Base-by-base conservation (phyloP, 2,329 filamentous ascomycete species). In the Xylaria sp. region DNA sequence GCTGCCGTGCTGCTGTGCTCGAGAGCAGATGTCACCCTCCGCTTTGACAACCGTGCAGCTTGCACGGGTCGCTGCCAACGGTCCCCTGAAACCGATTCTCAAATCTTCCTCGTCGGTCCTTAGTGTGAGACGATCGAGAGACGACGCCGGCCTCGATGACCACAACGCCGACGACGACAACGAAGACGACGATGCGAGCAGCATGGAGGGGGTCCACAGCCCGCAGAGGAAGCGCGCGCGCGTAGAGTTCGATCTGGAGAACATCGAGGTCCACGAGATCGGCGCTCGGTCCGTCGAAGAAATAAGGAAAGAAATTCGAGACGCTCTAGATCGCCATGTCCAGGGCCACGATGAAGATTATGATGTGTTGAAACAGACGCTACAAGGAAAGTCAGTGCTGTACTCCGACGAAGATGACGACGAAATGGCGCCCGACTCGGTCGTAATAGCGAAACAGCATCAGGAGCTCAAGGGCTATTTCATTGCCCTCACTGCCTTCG, bases 401-500 rank as follows among this genome's bases (percentile, higher is more conserved):
- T 61, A 78, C 60, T 78, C 75, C 65, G 73, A 76, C 45, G 79
- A 80, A 40, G 81, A 83, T 38, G 81, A 83, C 28, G 80, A 84
- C 8, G 80, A 84, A 33, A 79, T 78, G 17, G 65, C 28, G 4
- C 28, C 65, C 4, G 70, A 82, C 68, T 80, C 82, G 1, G 63
- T 68, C 12, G 64, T 73, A 4, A 69, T 70, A 8, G 68, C 70
- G 33, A 76, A 73, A 61, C 71, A 71, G 60, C 72, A 72, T n/a
- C 81, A 86, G 65, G 85, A 88, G 67, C 78, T 89, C 50, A 82
- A 85, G 67, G 79, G 81, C 38, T 89, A 89, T 72, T 78, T 90
- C 60, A 78, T 88, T 68, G 87, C 87, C n/a, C 78, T 91, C 49
- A 85, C 86, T 12, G 84, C 81, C 71, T 87, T 84, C 69, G 81